Base-by-base conservation (phyloP, 345 rosid species). In the Salix brachista region DNA sequence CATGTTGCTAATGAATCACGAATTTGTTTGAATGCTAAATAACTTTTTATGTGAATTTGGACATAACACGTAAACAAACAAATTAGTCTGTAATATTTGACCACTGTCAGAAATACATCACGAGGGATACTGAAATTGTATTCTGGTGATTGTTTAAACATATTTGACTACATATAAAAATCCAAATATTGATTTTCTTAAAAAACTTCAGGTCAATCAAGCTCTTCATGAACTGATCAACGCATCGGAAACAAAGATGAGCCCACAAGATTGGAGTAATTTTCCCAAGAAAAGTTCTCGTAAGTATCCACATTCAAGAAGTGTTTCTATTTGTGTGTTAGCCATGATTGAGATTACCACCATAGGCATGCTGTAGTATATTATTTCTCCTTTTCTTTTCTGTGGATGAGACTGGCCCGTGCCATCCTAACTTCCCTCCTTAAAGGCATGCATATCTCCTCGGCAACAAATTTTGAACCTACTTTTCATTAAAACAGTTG, bases 181-280 rank as follows among this genome's bases (percentile, higher is more conserved):
- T 17, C 61, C 30, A n/a, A 30, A 36, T 65, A 10, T 28, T 16
- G 30, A 10, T 66, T 74, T 12, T 30, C 21, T 56, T 17, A 8
- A 54, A n/a, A 73, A 78, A 77, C 78, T 84, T 74, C 90, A 96
- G 99, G 99, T 96, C 81, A 96, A 96, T 84, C 87, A 86, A 84
- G 88, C 97, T 80, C 99, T 96, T 71, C 73, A 81, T 0, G 93
- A 92, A 61, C 82, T 94, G 87, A 83, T 93, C 25, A 80, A 73
- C 74, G 94, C 93, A 61, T 80, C 98, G 3, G 85, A 92, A 86
- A 75, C 44, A 80, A 85, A 87, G 84, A 82, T 81, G 70, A 83
- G 70, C 48, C 90, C 95, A 9, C 79, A 79, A 9, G 91, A 91
- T 34, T 96, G 99, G 99, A 91, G 88, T 80, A 89, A 90, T 81